phyloP scores from a whole-genome alignment of 2,329 filamentous ascomycete species.

The Pseudogymnoascus sp. region DNA sequence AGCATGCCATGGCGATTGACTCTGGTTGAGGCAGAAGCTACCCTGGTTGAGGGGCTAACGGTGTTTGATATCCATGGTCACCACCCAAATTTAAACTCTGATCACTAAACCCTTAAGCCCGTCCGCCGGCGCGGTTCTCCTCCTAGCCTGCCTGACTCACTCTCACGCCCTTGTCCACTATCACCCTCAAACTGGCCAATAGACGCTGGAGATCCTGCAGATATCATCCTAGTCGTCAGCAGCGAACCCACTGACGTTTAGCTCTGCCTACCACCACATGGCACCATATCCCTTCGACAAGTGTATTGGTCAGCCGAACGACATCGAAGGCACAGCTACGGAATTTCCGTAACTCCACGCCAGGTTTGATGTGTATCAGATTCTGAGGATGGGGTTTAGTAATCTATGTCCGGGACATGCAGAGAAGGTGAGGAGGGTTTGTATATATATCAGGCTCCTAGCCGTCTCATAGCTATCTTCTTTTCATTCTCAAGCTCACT shows the following conservation, averaged over 20 bases:
- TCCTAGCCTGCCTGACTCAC: background rate
- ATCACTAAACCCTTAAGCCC: background rate
- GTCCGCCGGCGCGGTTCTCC: background rate
- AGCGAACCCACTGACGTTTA: background rate
- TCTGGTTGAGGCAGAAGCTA: background rate
- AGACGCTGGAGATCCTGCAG: background rate
- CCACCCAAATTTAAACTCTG: background rate
- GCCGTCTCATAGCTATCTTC: background rate
- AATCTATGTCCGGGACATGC: background rate
- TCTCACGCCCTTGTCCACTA: background rate
- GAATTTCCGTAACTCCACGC: background rate
- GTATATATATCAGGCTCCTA: background rate
- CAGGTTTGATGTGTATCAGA: background rate
- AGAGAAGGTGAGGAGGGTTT: background rate
- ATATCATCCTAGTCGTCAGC: background rate
- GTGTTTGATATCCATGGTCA: background rate
- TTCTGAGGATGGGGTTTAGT: background rate
- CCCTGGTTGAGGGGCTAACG: background rate
- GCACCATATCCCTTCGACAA: background rate
- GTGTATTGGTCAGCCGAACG: constrained; percentile 1
- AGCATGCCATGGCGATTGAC: background rate
- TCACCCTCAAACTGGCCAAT: background rate
- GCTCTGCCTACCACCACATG: background rate
- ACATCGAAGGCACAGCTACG: background rate
- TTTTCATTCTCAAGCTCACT: background rate